Percentiles rank a stretch among this genome's conserved stretches.
phyloP scores from a whole-genome alignment of 768 basidiomycete species.

The Lactifluus hygrophoroides region DNA sequence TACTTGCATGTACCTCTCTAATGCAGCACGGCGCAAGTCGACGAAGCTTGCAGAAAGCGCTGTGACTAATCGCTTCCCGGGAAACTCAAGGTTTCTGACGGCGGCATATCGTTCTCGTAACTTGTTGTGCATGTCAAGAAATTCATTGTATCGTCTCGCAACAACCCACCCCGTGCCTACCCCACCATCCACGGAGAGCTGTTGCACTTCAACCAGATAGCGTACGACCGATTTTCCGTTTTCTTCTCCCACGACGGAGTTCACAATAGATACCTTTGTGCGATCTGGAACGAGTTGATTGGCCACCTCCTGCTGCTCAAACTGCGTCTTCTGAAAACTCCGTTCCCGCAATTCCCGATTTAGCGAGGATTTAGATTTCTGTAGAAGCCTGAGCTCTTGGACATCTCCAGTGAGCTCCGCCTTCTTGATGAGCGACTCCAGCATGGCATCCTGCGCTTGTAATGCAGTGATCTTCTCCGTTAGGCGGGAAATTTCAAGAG shows the following conservation, averaged over 20 bases:
- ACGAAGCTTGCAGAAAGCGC: slow-evolving; percentile 84
- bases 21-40: slow-evolving; percentile 62
- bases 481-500: slow-evolving; percentile 77
- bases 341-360: slow-evolving; percentile 75
- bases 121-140: slow-evolving; percentile 80
- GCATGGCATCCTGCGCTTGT: slow-evolving; percentile 71
- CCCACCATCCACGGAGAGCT: slow-evolving; percentile 68
- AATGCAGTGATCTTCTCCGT: slow-evolving; percentile 66
- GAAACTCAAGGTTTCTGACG: slow-evolving; percentile 75
- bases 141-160: slow-evolving; percentile 91
- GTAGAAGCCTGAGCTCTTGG: slow-evolving; percentile 75
- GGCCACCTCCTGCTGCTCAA: slow-evolving; percentile 89
- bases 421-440: slow-evolving; percentile 85
- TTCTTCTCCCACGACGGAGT: slow-evolving; percentile 73
- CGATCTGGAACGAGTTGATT: slow-evolving; percentile 79
- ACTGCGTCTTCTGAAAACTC: slow-evolving; percentile 85
- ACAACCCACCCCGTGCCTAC: slow-evolving; percentile 89
- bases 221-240: slow-evolving; percentile 86
- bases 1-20: slow-evolving; percentile 92
- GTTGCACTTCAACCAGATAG: slow-evolving; percentile 88
- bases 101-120: slow-evolving; percentile 65
- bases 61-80: slow-evolving; percentile 86
- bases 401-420: slow-evolving; percentile 90
- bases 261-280: slow-evolving; percentile 79
- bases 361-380: slow-evolving; percentile 74